Evolutionary conservation across 2,329 filamentous ascomycete species (phyloP), one percentile per base, ranked within the genome.

Genomic region (Fusarium ramigenum): DNA sequence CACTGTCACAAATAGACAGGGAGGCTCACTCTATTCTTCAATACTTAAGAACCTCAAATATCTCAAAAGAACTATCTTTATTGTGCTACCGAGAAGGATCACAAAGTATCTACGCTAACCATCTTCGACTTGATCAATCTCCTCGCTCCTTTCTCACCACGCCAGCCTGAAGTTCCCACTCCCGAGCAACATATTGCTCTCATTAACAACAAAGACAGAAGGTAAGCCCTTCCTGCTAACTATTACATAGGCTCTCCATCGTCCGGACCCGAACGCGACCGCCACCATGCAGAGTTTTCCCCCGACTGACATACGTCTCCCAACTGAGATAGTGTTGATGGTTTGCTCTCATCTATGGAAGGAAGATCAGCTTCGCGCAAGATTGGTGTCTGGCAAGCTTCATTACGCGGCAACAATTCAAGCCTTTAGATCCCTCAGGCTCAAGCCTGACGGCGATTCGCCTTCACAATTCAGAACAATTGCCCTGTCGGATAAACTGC

Each of bases 371-470:
- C 36, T 60, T 4, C 4, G 12, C 2, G 9, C 83, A 32, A 82
- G 69, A 60, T 77, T 79, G 15, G 77, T 79, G 18, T 82, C 70
- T 11, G 78, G 75, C 34, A 78, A 78, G 40, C 78, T 78, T 21
- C 80, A 62, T 30, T 76, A 78, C 34, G 79, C 80, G 25, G 49
- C 53, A 3, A 66, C 70, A 1, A 42, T 23, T 7, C 19, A 37
- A 1, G 47, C 39, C 2, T 65, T 69, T 11, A 36, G 19, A 9
- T 42, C 16, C 3, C 5, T 72, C 18, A 28, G 18, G 4, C 60
- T 73, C 14, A 30, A 23, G 9, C 36, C 63, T 8, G 16, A 54
- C 0, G 57, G 44, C 5, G 14, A 49, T 9, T 23, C 57, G 2
- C 4, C 47, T 2, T 21, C 25, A 10, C 28, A 32, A 1, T 66